These are phyloP conservation scores for Jackrogersella multiformis DNA, from an alignment of 495 filamentous ascomycete species.

Conservation along the genomic window DNA sequence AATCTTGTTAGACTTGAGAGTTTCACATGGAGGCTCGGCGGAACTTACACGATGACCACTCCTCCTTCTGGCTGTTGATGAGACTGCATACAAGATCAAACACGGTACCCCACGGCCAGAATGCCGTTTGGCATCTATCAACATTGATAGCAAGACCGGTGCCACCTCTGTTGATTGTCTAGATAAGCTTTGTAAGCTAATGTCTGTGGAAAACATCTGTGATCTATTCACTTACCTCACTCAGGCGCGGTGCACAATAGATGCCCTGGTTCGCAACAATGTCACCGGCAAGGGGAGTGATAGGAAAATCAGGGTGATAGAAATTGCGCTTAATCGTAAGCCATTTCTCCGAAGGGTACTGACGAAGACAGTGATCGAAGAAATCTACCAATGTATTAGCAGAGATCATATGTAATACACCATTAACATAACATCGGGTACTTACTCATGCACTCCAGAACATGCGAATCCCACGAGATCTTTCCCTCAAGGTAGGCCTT, in stretches of 20 bases:
- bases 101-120: slow-evolving; percentile 65
- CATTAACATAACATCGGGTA: background rate
- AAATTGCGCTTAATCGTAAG: slow-evolving; percentile 79
- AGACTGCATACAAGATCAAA: slow-evolving; percentile 34
- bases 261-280: slow-evolving; percentile 85
- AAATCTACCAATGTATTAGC: slow-evolving; percentile 64
- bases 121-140: slow-evolving; percentile 81
- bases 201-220: background rate
- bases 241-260: slow-evolving; percentile 80
- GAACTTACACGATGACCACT: slow-evolving; percentile 30
- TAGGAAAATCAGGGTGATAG: slow-evolving; percentile 61
- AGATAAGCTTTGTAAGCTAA: slow-evolving; percentile 13
- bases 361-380: slow-evolving; percentile 86
- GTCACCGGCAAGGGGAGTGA: slow-evolving; percentile 14
- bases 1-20: background rate
- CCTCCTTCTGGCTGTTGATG: slow-evolving; percentile 14
- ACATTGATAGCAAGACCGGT: slow-evolving; percentile 78
- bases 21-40: background rate
- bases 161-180: slow-evolving; percentile 54
- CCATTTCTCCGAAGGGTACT: slow-evolving; percentile 71
- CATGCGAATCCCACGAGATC: slow-evolving; percentile 65
- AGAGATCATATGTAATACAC: background rate
- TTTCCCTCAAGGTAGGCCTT: slow-evolving; percentile 69
- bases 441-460: slow-evolving; percentile 82
- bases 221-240: slow-evolving; percentile 56